Percentiles rank a stretch among this genome's conserved stretches.
These are phyloP conservation scores for Vickermania spadyakhi DNA, from an alignment of 208 protist genomes.

Conservation along the genomic window DNA sequence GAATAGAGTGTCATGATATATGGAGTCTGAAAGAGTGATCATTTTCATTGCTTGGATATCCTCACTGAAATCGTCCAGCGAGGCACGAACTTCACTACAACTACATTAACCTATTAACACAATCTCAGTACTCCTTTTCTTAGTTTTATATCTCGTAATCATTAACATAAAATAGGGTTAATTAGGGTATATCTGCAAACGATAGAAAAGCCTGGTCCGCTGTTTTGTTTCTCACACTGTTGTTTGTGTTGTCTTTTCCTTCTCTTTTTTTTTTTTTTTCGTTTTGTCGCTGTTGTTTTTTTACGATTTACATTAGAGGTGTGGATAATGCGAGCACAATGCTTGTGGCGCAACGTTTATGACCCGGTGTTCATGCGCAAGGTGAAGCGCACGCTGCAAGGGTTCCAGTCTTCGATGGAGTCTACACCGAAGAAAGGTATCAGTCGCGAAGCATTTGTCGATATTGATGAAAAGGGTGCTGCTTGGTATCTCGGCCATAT, in stretches of 20 bases:
- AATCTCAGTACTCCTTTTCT: too few relatives aligned
- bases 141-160: too few relatives aligned
- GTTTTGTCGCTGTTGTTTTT: conserved; percentile 3
- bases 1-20: too few relatives aligned
- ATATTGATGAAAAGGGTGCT: conserved; percentile 76
- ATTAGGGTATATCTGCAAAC: too few relatives aligned
- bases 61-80: too few relatives aligned
- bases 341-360: conserved; percentile 51
- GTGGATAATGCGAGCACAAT: conserved; percentile 27
- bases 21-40: too few relatives aligned
- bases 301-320: neutral
- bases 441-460: conserved; percentile 80
- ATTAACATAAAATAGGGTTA: too few relatives aligned
- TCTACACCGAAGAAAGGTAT: conserved; percentile 36
- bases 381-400: conserved; percentile 70
- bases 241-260: neutral
- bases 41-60: too few relatives aligned
- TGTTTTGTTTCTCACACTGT: too few relatives aligned
- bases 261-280: neutral
- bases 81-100: too few relatives aligned
- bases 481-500: conserved; percentile 89
- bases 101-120: too few relatives aligned
- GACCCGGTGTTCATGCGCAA: conserved; percentile 85
- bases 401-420: conserved; percentile 71
- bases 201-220: too few relatives aligned